Evolutionary conservation across 345 rosid species (phyloP).

Genomic region (Angophora floribunda): DNA sequence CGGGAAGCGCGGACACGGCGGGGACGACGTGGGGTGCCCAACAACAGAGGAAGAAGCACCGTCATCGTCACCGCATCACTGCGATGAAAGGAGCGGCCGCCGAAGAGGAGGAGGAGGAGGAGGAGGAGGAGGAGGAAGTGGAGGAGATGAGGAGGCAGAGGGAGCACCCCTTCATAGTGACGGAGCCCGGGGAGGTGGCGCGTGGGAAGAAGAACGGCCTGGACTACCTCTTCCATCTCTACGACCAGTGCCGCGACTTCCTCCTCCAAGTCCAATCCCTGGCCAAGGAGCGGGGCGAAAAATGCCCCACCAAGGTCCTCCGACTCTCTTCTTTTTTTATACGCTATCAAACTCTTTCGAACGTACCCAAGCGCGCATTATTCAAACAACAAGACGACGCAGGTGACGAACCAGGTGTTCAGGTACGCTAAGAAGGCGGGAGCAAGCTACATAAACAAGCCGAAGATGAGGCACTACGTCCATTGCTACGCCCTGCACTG

Average conservation of each 20-base stretch:
- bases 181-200: constrained; percentile 99
- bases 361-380: background rate
- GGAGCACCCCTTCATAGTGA: constrained; percentile 98
- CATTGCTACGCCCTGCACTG: constrained; percentile 97
- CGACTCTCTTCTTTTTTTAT: background rate
- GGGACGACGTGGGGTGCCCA: background rate
- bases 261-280: constrained; percentile 84
- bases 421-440: constrained; percentile 91
- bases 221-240: constrained; percentile 95
- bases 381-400: background rate
- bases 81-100: constrained; percentile 39
- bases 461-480: constrained; percentile 97
- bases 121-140: constrained; percentile 20
- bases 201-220: constrained; percentile 99
- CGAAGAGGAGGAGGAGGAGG: constrained; percentile 22
- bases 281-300: constrained; percentile 93
- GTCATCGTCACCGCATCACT: background rate
- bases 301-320: constrained; percentile 92
- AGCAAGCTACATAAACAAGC: constrained; percentile 96
- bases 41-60: background rate
- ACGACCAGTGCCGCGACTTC: constrained; percentile 96
- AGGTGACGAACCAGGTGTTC: constrained; percentile 98
- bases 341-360: background rate
- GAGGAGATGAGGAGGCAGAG: constrained; percentile 70
- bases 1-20: background rate